A percentile compares a stretch with the other conserved stretches of the same genome.
Evolutionary conservation across 768 basidiomycete genomes (phyloP).

Genomic region (Tricholoma saponaceum): DNA sequence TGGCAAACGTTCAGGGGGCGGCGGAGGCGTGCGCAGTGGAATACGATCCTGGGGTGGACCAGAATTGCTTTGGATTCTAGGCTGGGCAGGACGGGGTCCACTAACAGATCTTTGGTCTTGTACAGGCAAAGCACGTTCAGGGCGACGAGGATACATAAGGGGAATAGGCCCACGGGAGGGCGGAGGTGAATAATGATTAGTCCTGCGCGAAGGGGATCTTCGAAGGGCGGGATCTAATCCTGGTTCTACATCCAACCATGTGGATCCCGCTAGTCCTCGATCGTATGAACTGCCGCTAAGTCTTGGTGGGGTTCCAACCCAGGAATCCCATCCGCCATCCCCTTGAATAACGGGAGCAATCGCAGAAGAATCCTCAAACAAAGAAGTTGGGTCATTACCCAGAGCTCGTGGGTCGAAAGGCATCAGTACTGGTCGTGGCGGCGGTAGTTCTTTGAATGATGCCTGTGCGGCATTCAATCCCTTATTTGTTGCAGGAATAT

Average conservation of each 20-base stretch:
- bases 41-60: not conserved
- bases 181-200: conserved; percentile 15
- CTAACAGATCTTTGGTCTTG: not conserved
- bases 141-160: not conserved
- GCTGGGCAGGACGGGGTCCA: not conserved
- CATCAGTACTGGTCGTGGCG: no score
- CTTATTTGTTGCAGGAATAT: not conserved
- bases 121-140: not conserved
- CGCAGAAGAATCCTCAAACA: conserved; percentile 5
- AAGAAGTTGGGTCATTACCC: not conserved
- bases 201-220: not conserved
- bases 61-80: not conserved
- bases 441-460: not conserved
- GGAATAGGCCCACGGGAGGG: not conserved
- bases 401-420: not conserved
- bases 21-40: not conserved
- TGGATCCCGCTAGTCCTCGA: not conserved
- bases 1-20: not conserved
- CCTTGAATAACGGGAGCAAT: conserved; percentile 10
- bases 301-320: not conserved
- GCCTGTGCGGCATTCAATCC: not conserved
- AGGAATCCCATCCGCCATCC: conserved; percentile 8
- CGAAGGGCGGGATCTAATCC: not conserved
- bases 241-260: not conserved
- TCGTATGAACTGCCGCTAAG: not conserved